These are phyloP conservation scores for Fusarium luffae DNA, from an alignment of 2,329 filamentous ascomycete species.

Conservation along the genomic window DNA sequence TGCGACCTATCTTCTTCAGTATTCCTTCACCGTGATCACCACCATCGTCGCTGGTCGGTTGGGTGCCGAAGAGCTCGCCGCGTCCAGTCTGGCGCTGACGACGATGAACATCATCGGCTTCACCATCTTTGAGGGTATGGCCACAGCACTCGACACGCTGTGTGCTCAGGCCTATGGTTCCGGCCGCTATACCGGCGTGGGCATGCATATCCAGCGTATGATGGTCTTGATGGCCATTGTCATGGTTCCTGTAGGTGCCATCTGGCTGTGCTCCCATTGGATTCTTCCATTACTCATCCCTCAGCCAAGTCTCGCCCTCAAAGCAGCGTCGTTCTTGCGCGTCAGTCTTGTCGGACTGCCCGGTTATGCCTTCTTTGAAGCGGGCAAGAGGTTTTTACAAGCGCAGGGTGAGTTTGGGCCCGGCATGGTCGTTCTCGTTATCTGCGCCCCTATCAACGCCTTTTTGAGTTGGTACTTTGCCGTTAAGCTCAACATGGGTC, in stretches of 20 bases:
- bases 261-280: conserved; percentile 62
- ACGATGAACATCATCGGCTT: conserved; percentile 67
- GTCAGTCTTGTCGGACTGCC: conserved; percentile 62
- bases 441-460: conserved; percentile 61
- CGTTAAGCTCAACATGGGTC: conserved; percentile 56
- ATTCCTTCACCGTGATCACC: conserved; percentile 64
- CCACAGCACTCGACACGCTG: conserved; percentile 45
- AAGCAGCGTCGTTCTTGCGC: conserved; percentile 61
- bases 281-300: conserved; percentile 59
- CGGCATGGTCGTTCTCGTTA: conserved; percentile 59
- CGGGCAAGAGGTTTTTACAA: conserved; percentile 65
- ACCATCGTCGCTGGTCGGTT: conserved; percentile 65
- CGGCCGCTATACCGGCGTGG: conserved; percentile 59
- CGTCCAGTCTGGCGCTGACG: conserved; percentile 63
- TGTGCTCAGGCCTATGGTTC: conserved; percentile 48
- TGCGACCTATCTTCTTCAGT: conserved; percentile 65
- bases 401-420: conserved; percentile 65
- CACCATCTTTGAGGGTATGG: conserved; percentile 52
- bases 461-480: conserved; percentile 62
- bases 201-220: conserved; percentile 66
- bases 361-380: conserved; percentile 65
- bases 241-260: conserved; percentile 59
- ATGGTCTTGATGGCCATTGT: conserved; percentile 60
- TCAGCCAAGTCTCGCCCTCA: conserved; percentile 58
- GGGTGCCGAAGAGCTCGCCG: conserved; percentile 63